Evolutionary conservation across 805 yeast genomes (phyloP).

Genomic region (Lachancea lanzarotensis): DNA sequence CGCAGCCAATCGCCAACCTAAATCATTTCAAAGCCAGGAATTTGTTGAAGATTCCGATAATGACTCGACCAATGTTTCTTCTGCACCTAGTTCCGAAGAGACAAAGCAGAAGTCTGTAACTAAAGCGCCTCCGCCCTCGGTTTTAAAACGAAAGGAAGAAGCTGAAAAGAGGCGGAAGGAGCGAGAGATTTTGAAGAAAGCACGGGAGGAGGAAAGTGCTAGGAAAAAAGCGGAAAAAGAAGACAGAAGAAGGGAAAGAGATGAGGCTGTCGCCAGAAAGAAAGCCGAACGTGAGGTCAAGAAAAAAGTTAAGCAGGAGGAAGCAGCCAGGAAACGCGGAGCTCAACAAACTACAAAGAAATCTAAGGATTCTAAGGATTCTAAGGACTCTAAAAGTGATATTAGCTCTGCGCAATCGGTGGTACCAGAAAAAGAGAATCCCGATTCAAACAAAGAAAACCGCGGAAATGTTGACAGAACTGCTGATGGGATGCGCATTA

Average conservation of each 20-base stretch:
- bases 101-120: background rate
- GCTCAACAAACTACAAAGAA: too few species aligned
- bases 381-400: background rate
- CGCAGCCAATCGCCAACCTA: slow-evolving; percentile 6
- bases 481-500: background rate
- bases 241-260: slow-evolving; percentile 10
- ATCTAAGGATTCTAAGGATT: slow-evolving; percentile 1
- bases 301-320: slow-evolving; percentile 10
- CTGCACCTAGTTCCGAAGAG: background rate
- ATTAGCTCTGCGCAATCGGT: background rate
- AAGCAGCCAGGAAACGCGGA: slow-evolving; percentile 5
- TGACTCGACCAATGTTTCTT: background rate
- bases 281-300: slow-evolving; percentile 12
- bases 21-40: slow-evolving; percentile 10
- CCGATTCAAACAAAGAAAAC: background rate
- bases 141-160: slow-evolving; percentile 11
- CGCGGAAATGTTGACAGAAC: background rate
- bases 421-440: background rate
- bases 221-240: slow-evolving; percentile 10
- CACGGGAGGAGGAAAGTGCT: slow-evolving; percentile 10
- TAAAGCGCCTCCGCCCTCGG: slow-evolving; percentile 9
- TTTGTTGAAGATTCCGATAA: slow-evolving; percentile 11
- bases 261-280: slow-evolving; percentile 7
- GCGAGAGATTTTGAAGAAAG: slow-evolving; percentile 12
- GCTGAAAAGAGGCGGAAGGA: slow-evolving; percentile 13